Base-by-base conservation (phyloP, 306 rosid species). In the Malus sieversii region DNA sequence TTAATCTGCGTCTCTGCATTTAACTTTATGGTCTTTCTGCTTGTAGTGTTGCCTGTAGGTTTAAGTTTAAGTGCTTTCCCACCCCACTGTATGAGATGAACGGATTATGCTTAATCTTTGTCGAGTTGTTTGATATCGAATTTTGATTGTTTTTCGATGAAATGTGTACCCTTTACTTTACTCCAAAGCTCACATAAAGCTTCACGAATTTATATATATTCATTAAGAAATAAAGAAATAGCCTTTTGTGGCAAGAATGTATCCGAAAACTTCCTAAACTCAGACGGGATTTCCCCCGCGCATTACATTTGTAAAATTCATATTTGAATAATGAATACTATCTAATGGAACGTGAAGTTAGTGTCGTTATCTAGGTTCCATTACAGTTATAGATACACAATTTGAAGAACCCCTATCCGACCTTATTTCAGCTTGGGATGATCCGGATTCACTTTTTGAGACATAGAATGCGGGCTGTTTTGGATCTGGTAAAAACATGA, bases 321-420 rank as follows among this genome's bases (percentile, higher is more conserved):
- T 2, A 9, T 57, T 57, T 8, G 6, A 22, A 15, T 22, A 40
- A 72, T 30, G 30, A 18, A 42, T 73, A 20, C 77, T 61, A 25
- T 73, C 69, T 13, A 20, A 20, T 38, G 44, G 70, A 61, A 45
- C n/a, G 14, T 74, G 46, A 42, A 29, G 29, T 55, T 73, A 6
- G 58, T 3, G 1, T 66, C 15, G 10, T 66, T 77, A 76, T 81
- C 84, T 72, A 25, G 81, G 75, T 44, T 66, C 81, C 84, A 76
- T 44, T 35, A 72, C 51, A 14, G 84, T 71, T 27, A 77, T 46
- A 14, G 84, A 77, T 72, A 58, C 48, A 45, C 40, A 12, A 46
- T 66, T 81, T 67, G 73, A 53, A 42, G 81, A 71, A 6, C 42
- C 69, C 52, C 30, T 30, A 30, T 59, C 77, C 9, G 45, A 78